Conservation (phyloP, 78 protist species). For the Speleostelium caveatum region DNA sequence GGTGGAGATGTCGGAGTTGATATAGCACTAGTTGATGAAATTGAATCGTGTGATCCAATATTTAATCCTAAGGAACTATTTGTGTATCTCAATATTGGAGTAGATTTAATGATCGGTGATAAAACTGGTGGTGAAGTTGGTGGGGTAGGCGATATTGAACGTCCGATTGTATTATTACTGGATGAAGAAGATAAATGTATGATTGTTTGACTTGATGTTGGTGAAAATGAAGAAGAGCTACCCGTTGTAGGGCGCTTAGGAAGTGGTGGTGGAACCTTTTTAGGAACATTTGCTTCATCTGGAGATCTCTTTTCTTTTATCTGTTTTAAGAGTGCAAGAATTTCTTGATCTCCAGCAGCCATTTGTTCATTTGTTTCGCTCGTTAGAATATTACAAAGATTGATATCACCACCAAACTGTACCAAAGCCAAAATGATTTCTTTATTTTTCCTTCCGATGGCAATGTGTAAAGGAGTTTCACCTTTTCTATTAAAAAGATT, state of each 20-base stretch:
- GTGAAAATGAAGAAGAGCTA: not conserved
- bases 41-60: not conserved
- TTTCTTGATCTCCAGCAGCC: constrained; percentile 9
- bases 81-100: constrained; percentile 44
- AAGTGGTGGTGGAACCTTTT: constrained; percentile 39
- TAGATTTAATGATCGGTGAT: constrained; percentile 31
- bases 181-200: not conserved
- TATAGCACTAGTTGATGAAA: not conserved
- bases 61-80: constrained; percentile 17
- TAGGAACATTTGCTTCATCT: constrained; percentile 10
- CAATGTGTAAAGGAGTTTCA: constrained; percentile 55
- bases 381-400: not conserved
- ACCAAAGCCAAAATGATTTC: constrained; percentile 25
- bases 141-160: constrained; percentile 40
- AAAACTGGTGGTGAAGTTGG: constrained; percentile 48
- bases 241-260: constrained; percentile 39
- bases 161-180: not conserved
- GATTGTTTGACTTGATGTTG: not conserved
- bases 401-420: constrained; percentile 19
- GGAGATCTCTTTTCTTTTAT: not conserved
- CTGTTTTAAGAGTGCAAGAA: not conserved
- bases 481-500: constrained; percentile 35
- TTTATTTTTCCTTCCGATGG: constrained; percentile 13
- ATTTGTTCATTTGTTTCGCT: constrained; percentile 27
- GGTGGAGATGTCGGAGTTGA: constrained; percentile 49